These are phyloP conservation scores for Pachyrhizus erosus DNA, from an alignment of 306 rosid genomes.

Conservation along the genomic window DNA sequence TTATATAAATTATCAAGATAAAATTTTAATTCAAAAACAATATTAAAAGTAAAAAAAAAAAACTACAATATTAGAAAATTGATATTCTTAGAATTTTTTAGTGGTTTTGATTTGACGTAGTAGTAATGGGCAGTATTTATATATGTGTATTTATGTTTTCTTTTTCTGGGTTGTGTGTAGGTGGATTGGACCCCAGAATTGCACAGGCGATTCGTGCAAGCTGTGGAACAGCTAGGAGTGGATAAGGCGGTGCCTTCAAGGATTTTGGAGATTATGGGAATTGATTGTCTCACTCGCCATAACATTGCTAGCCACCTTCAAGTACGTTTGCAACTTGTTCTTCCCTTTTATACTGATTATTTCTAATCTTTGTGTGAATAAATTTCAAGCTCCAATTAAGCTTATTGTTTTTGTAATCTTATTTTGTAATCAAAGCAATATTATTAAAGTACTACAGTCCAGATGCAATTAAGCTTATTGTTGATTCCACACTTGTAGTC, in stretches of 20 bases:
- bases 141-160: neutral
- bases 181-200: conserved; percentile 99
- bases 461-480: neutral
- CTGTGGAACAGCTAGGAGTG: conserved; percentile 94
- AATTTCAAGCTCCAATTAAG: neutral
- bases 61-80: too few species aligned
- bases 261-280: conserved; percentile 96
- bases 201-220: conserved; percentile 90
- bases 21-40: too few species aligned
- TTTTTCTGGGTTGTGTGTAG: conserved; percentile 49
- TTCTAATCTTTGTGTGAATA: neutral
- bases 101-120: neutral
- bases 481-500: neutral
- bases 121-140: neutral
- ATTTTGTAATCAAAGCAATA: too few species aligned
- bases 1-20: too few species aligned
- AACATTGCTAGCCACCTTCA: conserved; percentile 98
- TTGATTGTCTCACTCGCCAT: conserved; percentile 94
- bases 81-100: neutral
- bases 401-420: too few species aligned
- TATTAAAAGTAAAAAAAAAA: too few species aligned
- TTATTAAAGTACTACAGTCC: too few species aligned
- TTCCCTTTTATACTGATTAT: neutral
- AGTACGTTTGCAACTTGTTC: conserved; percentile 44
- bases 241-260: conserved; percentile 98